phyloP scores from a whole-genome alignment of 2,329 filamentous ascomycete species.

The Sporothrix humicola region DNA sequence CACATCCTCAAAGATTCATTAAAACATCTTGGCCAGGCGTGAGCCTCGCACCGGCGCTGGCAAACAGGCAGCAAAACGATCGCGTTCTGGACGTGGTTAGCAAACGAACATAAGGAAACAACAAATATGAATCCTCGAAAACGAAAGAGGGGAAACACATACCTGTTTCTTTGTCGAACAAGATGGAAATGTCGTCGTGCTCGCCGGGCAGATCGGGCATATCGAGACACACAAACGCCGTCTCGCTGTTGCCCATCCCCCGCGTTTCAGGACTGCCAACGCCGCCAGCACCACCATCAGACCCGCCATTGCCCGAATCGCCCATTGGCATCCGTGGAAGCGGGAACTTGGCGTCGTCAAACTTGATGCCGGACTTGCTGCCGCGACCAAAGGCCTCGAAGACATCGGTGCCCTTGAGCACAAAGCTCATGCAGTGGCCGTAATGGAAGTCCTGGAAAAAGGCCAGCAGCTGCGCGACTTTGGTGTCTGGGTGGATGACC shows the following conservation, averaged over 20 bases:
- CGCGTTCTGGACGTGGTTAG: conserved; percentile 54
- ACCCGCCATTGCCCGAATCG: conserved; percentile 41
- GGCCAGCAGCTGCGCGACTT: conserved; percentile 75
- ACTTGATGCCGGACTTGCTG: conserved; percentile 74
- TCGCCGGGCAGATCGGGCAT: conserved; percentile 88
- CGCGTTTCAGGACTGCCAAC: conserved; percentile 52
- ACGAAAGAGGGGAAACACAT: conserved; percentile 47
- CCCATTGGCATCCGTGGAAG: conserved; percentile 68
- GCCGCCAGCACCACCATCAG: background rate
- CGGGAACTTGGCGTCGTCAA: conserved; percentile 90
- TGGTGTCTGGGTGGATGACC: conserved; percentile 71
- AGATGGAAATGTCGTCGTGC: conserved; percentile 86
- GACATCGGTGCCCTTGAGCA: conserved; percentile 80
- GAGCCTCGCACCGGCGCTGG: conserved; percentile 63
- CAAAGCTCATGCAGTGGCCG: conserved; percentile 87
- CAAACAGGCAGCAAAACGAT: conserved; percentile 57
- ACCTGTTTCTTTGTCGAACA: conserved; percentile 82
- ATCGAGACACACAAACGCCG: conserved; percentile 81
- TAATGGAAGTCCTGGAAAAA: conserved; percentile 90
- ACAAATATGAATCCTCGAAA: background rate
- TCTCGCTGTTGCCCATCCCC: conserved; percentile 50
- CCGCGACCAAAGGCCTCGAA: conserved; percentile 73
- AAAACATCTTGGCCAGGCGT: conserved; percentile 37
- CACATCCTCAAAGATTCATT: background rate
- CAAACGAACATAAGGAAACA: conserved; percentile 1